Evolutionary conservation across 1,139 yeast species (phyloP).

Genomic region (Candida sp.): DNA sequence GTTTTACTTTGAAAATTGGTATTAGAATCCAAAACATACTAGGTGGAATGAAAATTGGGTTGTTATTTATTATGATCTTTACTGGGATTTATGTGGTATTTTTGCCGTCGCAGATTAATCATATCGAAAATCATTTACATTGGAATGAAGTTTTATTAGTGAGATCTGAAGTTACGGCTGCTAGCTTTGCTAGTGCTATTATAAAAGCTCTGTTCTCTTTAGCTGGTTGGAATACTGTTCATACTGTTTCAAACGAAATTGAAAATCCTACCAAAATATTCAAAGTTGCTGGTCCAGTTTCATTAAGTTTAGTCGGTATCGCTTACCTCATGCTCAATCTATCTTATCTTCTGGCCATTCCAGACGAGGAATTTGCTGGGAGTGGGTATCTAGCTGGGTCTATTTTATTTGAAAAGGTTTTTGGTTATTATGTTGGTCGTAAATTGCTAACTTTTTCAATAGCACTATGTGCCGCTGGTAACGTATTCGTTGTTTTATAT

Average conservation of each 20-base stretch:
- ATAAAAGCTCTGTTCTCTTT: slow-evolving; percentile 59
- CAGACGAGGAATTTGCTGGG: slow-evolving; percentile 48
- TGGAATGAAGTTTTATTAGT: slow-evolving; percentile 26
- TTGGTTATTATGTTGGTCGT: slow-evolving; percentile 51
- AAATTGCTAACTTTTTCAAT: slow-evolving; percentile 53
- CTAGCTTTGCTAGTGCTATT: slow-evolving; percentile 54
- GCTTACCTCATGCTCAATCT: slow-evolving; percentile 54
- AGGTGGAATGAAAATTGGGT: slow-evolving; percentile 51
- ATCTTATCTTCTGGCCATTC: slow-evolving; percentile 54
- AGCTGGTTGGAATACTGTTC: slow-evolving; percentile 65
- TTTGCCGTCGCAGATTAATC: slow-evolving; percentile 40
- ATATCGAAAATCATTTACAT: slow-evolving; percentile 37
- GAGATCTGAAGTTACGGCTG: slow-evolving; percentile 28
- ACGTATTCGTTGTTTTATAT: slow-evolving; percentile 59
- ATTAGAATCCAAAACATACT: slow-evolving; percentile 51
- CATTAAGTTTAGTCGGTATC: slow-evolving; percentile 43
- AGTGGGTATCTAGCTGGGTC: slow-evolving; percentile 63
- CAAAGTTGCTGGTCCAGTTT: slow-evolving; percentile 58
- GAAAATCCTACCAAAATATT: slow-evolving; percentile 56
- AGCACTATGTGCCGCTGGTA: slow-evolving; percentile 60
- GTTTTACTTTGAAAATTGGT: slow-evolving; percentile 52
- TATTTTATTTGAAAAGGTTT: slow-evolving; percentile 50
- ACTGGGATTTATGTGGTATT: slow-evolving; percentile 50
- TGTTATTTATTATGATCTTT: slow-evolving; percentile 45
- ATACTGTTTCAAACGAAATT: slow-evolving; percentile 59